Percentiles rank a stretch among this genome's conserved stretches.
These are phyloP conservation scores for Gracilaria domingensis DNA, from an alignment of 23 red algal species.

Conservation along the genomic window DNA sequence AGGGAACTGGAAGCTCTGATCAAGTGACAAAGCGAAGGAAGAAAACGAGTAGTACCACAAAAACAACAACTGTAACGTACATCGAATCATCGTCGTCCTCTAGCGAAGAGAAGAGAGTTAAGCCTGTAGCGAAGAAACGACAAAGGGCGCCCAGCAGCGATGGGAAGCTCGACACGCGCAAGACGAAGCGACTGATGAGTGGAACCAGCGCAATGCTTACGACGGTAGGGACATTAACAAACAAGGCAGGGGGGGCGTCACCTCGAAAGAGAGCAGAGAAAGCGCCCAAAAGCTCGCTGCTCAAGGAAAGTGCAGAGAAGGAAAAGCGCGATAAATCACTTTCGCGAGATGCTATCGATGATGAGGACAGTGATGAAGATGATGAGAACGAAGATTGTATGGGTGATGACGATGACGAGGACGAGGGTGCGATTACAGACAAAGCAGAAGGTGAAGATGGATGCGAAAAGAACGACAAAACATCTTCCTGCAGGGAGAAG, in stretches of 20 bases:
- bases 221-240: not conserved
- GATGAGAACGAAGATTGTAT: not conserved
- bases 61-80: not conserved
- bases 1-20: not conserved
- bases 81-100: conserved; percentile 14
- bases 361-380: not conserved
- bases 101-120: not conserved
- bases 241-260: not conserved
- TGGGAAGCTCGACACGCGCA: not conserved
- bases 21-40: not conserved
- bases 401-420: too few species aligned
- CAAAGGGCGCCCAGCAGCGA: not conserved
- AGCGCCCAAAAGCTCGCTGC: not conserved
- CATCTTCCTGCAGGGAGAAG: not conserved
- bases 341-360: not conserved
- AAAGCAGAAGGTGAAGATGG: not conserved
- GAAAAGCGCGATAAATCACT: not conserved
- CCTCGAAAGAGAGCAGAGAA: conserved; percentile 6
- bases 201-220: not conserved
- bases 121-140: not conserved
- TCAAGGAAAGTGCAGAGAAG: not conserved
- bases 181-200: not conserved
- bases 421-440: not conserved
- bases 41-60: not conserved
- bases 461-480: not conserved